Base-by-base conservation (phyloP, 1,139 yeast species). In the Suhomyces guaymorum region DNA sequence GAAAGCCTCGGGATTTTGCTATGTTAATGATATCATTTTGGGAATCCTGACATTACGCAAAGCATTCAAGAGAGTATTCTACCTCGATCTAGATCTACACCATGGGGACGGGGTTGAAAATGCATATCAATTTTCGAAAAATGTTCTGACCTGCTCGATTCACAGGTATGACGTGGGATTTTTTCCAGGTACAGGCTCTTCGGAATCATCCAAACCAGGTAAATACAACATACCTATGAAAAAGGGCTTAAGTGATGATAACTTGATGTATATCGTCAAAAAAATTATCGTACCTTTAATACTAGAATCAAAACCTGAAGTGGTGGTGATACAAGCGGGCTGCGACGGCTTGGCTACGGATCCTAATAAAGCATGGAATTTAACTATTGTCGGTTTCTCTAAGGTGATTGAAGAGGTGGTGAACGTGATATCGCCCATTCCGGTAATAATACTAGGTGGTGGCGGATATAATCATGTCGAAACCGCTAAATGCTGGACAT, bases 101-200 rank as follows among this genome's bases (percentile, higher is more conserved):
- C 90, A 83, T 54, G 90, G 92, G 0, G 90, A 84, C 53, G 95
- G 89, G 0, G 92, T 84, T 1, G 85, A 82, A 38, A 60, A 66
- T 2, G 88, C 88, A 1, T 84, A 82, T 56, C 63, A 66, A 38
- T 68, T 62, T 43, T 75, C 85, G 1, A 64, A 67, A 30, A 73
- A 70, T 29, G 85, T 85, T 0, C 59, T 73, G 34, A 80, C 86
- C 1, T 62, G 82, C 17, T 82, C 89, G 0, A 47, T 83, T 2
- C 95, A 85, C 54, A 54, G 87, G 21, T 68, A 59, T 44, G 89
- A 79, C 40, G 40, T 70, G 4, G 92, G 89, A 0, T 83, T 85
- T 51, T 85, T 72, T 46, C 94, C 94, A 0, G 88, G 90, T 1
- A 71, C 89, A 0, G 94, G 92, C 0, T 54, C 53, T 3, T 37